A percentile compares a stretch with the other conserved stretches of the same genome.
Evolutionary conservation across 2,329 filamentous ascomycete species (phyloP).

Genomic region (Eutypa lata): DNA sequence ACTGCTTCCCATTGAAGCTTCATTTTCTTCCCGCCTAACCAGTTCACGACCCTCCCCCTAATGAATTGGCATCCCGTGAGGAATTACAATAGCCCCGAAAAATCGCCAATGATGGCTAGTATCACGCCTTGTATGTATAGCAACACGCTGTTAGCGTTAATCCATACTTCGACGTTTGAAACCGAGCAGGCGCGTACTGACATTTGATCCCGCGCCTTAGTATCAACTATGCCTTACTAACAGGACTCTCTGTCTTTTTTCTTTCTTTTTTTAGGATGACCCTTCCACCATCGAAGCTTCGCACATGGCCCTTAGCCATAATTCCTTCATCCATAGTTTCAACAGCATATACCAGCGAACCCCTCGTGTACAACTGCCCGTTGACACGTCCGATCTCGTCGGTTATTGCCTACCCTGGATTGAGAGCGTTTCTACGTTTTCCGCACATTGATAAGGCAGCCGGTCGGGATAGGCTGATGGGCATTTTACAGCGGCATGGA

Average conservation of each 20-base stretch:
- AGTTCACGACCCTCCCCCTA: no score
- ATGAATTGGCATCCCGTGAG: no score
- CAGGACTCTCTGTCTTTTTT: no score
- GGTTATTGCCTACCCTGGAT: conserved; percentile 17
- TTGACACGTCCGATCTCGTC: conserved; percentile 17
- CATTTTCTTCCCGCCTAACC: no score
- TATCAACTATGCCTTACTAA: conserved; percentile 4
- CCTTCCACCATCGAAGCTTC: conserved; percentile 20
- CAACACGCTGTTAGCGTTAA: conserved; percentile 12
- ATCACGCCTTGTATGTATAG: conserved; percentile 11
- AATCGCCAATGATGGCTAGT: conserved; percentile 4
- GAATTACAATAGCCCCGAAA: no score
- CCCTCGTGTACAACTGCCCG: conserved; percentile 3
- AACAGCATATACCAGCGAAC: conserved; percentile 22
- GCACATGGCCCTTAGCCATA: conserved; percentile 20
- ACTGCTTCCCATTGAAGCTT: no score
- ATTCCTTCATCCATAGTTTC: conserved; percentile 20
- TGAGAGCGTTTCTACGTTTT: conserved; percentile 14
- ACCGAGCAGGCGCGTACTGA: conserved; percentile 38
- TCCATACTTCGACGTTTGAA: conserved; percentile 22
- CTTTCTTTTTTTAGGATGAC: conserved; percentile 9
- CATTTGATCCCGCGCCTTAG: conserved; percentile 2
- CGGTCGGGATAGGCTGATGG: conserved; percentile 15
- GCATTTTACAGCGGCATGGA: conserved; percentile 15
- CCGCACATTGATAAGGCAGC: conserved; percentile 16